A percentile compares a stretch with the other conserved stretches of the same genome.
Evolutionary conservation across 768 basidiomycete genomes (phyloP).

Genomic region (Panaeolus papilionaceus): DNA sequence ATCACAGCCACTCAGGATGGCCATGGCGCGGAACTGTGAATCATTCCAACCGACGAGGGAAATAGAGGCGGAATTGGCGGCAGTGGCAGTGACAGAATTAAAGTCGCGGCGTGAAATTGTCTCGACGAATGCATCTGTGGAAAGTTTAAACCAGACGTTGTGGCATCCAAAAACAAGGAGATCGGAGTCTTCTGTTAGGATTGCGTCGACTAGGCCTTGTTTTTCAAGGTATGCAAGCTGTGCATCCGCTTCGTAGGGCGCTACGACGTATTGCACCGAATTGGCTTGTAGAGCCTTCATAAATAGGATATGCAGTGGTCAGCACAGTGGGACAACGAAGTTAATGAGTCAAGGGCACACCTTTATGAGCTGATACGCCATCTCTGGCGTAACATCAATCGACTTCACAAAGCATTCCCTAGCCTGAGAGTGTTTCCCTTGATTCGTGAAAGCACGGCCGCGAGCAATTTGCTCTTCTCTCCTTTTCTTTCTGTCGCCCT

Average conservation of each 20-base stretch:
- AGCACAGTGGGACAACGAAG: neutral
- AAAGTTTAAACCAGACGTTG: slow-evolving; percentile 91
- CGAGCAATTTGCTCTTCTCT: slow-evolving; percentile 79
- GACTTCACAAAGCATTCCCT: slow-evolving; percentile 90
- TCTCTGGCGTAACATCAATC: slow-evolving; percentile 94
- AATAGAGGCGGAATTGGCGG: slow-evolving; percentile 60
- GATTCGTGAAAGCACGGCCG: slow-evolving; percentile 74
- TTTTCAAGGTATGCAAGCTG: slow-evolving; percentile 94
- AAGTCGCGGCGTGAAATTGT: slow-evolving; percentile 75
- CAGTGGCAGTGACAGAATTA: slow-evolving; percentile 54
- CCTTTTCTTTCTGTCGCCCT: slow-evolving; percentile 75
- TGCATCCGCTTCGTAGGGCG: slow-evolving; percentile 98
- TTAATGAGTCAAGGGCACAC: slow-evolving; percentile 46
- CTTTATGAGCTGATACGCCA: slow-evolving; percentile 98
- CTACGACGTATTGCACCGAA: slow-evolving; percentile 83
- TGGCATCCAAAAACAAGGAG: slow-evolving; percentile 96
- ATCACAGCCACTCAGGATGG: slow-evolving; percentile 92
- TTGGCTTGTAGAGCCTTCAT: slow-evolving; percentile 85
- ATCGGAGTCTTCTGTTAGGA: slow-evolving; percentile 98
- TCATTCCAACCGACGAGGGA: slow-evolving; percentile 91
- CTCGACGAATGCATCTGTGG: slow-evolving; percentile 63
- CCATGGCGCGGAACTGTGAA: slow-evolving; percentile 90
- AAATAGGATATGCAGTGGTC: neutral
- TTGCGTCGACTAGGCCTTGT: slow-evolving; percentile 81
- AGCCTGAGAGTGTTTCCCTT: slow-evolving; percentile 83